phyloP scores from a whole-genome alignment of 768 basidiomycete species.

The Lactarius quietus region DNA sequence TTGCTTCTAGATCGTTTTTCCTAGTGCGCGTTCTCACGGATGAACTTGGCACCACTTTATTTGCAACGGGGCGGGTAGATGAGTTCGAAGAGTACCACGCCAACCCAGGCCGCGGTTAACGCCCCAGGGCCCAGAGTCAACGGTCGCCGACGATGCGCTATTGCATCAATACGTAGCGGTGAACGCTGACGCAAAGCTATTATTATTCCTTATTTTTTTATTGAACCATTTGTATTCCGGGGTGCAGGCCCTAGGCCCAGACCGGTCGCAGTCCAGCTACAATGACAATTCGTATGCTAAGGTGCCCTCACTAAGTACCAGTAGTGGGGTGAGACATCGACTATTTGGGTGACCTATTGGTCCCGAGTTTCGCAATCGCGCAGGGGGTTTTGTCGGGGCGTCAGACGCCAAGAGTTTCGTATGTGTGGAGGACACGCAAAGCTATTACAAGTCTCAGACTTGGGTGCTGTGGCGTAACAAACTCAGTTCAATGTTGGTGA shows the following conservation, averaged over 20 bases:
- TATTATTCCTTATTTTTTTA: no score
- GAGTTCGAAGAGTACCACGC: conserved; percentile 72
- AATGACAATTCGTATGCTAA: no score
- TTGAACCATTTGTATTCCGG: no score
- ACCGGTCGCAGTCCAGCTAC: no score
- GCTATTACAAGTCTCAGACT: conserved; percentile 49
- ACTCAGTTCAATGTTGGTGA: conserved; percentile 59
- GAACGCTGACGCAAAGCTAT: conserved; percentile 60
- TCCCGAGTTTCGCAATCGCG: no score
- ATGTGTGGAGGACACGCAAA: no score
- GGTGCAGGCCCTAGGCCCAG: no score
- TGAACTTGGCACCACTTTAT: conserved; percentile 78
- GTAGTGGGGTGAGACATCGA: no score
- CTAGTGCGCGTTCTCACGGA: conserved; percentile 74
- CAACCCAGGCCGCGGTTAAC: neutral
- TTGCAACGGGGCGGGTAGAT: conserved; percentile 87
- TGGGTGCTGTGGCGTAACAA: conserved; percentile 64
- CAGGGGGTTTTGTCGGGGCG: no score
- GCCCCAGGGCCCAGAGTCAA: conserved; percentile 54
- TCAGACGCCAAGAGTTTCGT: no score
- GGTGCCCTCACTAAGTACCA: no score
- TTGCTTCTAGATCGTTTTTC: conserved; percentile 60
- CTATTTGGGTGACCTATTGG: no score
- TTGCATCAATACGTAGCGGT: conserved; percentile 63
- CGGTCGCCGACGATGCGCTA: conserved; percentile 58